phyloP scores from a whole-genome alignment of 805 yeast genomes.

The Wickerhamiella australiensis region DNA sequence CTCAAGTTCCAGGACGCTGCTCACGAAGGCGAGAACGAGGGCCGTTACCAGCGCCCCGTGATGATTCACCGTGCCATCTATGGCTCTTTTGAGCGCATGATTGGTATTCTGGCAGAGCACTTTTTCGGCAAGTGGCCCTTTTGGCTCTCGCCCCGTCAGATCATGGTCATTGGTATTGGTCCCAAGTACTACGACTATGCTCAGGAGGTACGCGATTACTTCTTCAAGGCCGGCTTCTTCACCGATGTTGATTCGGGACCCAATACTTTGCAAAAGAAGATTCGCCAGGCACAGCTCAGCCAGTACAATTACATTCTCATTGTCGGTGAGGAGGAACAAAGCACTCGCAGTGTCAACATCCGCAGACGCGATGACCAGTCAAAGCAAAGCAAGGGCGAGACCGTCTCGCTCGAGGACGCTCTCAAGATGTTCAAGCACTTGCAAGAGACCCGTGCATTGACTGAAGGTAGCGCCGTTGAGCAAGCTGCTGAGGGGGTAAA shows the following conservation, averaged over 20 bases:
- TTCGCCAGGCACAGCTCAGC: slow-evolving; percentile 88
- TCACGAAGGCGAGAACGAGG: slow-evolving; percentile 26
- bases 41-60: slow-evolving; percentile 72
- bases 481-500: background rate
- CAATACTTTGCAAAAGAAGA: slow-evolving; percentile 96
- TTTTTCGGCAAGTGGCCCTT: slow-evolving; percentile 99
- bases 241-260: slow-evolving; percentile 91
- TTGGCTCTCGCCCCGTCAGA: slow-evolving; percentile 99
- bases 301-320: slow-evolving; percentile 92
- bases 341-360: slow-evolving; percentile 69
- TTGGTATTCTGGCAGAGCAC: slow-evolving; percentile 95
- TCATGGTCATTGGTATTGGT: slow-evolving; percentile 93
- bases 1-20: slow-evolving; percentile 58
- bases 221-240: slow-evolving; percentile 58
- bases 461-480: background rate
- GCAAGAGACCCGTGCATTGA: slow-evolving; percentile 56
- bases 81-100: slow-evolving; percentile 98
- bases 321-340: slow-evolving; percentile 92
- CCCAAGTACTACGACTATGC: slow-evolving; percentile 89
- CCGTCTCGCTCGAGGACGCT: slow-evolving; percentile 60
- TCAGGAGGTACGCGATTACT: slow-evolving; percentile 56
- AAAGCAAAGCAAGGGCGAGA: slow-evolving; percentile 80
- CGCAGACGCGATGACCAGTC: slow-evolving; percentile 93
- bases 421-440: slow-evolving; percentile 54
- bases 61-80: slow-evolving; percentile 99